Conservation (phyloP, 2,329 filamentous ascomycete genomes). For the Bipolaris gigantea region DNA sequence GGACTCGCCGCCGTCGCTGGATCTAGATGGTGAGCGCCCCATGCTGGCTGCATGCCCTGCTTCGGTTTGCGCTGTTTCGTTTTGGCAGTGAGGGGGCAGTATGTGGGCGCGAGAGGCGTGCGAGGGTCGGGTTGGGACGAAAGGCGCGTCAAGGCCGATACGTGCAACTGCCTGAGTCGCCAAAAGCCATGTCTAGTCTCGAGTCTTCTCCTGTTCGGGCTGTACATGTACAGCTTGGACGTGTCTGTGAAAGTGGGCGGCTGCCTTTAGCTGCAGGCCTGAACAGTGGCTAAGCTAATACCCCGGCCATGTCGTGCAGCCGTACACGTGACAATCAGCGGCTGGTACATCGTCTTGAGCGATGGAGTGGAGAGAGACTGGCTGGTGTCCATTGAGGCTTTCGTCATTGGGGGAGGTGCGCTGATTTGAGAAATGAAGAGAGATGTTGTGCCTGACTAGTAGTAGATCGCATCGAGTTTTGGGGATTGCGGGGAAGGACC, state of each 20-base stretch:
- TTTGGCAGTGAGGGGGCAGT: not conserved
- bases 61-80: slow-evolving; percentile 5
- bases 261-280: slow-evolving; percentile 21
- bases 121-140: slow-evolving; percentile 11
- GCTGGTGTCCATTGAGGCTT: not conserved
- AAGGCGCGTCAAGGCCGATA: slow-evolving; percentile 8
- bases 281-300: slow-evolving; percentile 17
- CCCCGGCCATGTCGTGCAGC: slow-evolving; percentile 24
- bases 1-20: slow-evolving; percentile 40
- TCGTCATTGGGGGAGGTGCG: slow-evolving; percentile 1
- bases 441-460: not conserved
- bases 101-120: not conserved
- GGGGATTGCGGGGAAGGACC: slow-evolving; percentile 14
- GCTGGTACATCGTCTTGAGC: slow-evolving; percentile 2
- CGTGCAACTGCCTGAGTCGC: slow-evolving; percentile 13
- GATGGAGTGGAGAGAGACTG: not conserved
- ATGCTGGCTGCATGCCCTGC: slow-evolving; percentile 26
- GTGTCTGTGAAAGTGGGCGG: slow-evolving; percentile 11
- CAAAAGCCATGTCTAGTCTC: slow-evolving; percentile 5
- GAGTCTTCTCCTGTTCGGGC: slow-evolving; percentile 1
- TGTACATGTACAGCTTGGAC: not conserved
- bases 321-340: slow-evolving; percentile 32
- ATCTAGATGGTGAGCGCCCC: slow-evolving; percentile 42
- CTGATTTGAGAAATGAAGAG: not conserved
- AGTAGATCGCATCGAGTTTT: slow-evolving; percentile 1